Base-by-base conservation (phyloP, 305 asterid species). In the Fraxinus ornus region DNA sequence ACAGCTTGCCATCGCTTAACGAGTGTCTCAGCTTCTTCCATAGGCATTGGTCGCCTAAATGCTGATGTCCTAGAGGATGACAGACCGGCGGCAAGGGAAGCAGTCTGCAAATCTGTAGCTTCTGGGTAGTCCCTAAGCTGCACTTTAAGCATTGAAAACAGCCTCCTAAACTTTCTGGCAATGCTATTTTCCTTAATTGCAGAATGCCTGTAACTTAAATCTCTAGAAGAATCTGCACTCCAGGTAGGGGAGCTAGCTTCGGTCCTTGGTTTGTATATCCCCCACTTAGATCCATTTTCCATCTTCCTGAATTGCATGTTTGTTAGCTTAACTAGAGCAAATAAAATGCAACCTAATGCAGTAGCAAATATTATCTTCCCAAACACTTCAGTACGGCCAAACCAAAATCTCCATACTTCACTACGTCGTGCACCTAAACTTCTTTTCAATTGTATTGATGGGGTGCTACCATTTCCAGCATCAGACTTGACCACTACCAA, bases 11-110 rank as follows among this genome's bases (percentile, higher is more conserved):
- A 97, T 86, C 80, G 89, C 89, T 88, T 97, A 85, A 97, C 97
- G 80, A 97, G 98, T 73, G 85, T 83, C 92, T 93, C 99, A 72
- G 98, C 99, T 88, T 93, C 97, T 89, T 97, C 95, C 66, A 88
- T 84, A 44, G 93, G 88, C 99, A 97, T 94, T 13, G 91, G 88
- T 85, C 87, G 90, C 91, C 90, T 87, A 85, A 86, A 85, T 72
- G 90, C 86, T 86, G 90, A 78, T 78, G 86, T 76, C 79, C 81
- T 83, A 60, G 94, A 87, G 78, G 97, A 88, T 78, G 88, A 86
- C 41, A 90, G 82, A 76, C 94, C 94, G 85, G 98, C 88, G 79
- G 93, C 88, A 87, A 87, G 90, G 77, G 90, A 90, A 87, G 97
- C 87, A 15, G 86, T 84, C 77, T 81, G 88, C 83, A 87, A 47